Base-by-base conservation (phyloP, 495 filamentous ascomycete species). In the Ramalina intermedia region DNA sequence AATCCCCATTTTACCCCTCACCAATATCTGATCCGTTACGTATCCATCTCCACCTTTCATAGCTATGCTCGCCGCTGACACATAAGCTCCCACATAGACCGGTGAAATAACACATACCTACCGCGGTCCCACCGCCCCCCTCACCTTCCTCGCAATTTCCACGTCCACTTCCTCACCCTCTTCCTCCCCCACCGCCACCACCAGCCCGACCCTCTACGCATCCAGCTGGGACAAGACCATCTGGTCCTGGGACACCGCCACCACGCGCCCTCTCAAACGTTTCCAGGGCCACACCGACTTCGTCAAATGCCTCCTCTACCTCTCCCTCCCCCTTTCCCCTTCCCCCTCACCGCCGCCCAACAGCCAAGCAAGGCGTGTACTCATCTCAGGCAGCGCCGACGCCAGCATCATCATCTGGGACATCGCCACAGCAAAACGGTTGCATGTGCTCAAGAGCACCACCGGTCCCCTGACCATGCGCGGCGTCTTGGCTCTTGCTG, bases 191-290 rank as follows among this genome's bases (percentile, higher is more conserved):
- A 68, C 94, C 29, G 79, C 81, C 29, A 70, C 75, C 11, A 66
- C 67, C 44, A 69, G 68, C 37, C 66, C 67, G 20, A 76, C 73
- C 1, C 53, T 96, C 42, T 96, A 87, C 62, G 85, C 85, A 24
- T 88, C 87, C 21, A 85, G 81, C 52, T 98, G 91, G 91, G 88
- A 98, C 68, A 94, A 93, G 63, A 69, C 72, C 20, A 74, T 96
- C 38, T 94, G 81, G 79, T 83, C 84, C 29, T 94, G 85, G 85
- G 71, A 82, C 54, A 67, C 79, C 35, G 56, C 66, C 17, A 78
- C 77, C 2, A 67, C 69, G 21, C 57, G 69, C 12, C 70, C 65
- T 0, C 66, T 65, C 11, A 68, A 64, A 40, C 78, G 70, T 46
- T 91, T 84, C 60, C 21, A 16, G 3, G 91, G 87, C 11, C 91